Percentiles rank a stretch among this genome's conserved stretches.
These are phyloP conservation scores for Plasmodium knowlesi DNA, from an alignment of 169 alveolate species.

Conservation along the genomic window DNA sequence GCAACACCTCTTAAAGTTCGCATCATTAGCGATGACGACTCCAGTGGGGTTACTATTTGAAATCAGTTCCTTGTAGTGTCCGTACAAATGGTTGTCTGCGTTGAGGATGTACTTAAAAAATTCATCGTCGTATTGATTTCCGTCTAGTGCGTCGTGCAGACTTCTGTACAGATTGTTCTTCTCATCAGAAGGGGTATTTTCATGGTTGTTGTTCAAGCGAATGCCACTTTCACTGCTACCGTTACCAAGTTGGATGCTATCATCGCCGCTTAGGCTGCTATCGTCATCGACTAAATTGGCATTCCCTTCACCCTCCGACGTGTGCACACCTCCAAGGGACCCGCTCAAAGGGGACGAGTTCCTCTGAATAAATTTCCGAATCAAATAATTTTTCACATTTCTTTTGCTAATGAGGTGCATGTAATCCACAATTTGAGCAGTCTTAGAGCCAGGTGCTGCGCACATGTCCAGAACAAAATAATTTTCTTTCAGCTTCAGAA, in stretches of 20 bases:
- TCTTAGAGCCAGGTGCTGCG: constrained; percentile 97
- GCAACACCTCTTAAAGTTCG: constrained; percentile 74
- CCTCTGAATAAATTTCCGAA: constrained; percentile 20
- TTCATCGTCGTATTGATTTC: constrained; percentile 41
- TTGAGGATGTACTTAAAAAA: constrained; percentile 58
- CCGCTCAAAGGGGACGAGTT: not conserved
- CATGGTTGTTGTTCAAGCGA: not conserved
- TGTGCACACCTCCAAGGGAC: not conserved
- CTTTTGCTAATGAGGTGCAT: constrained; percentile 61
- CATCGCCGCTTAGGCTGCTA: not conserved
- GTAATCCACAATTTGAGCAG: constrained; percentile 81
- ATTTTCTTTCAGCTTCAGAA: constrained; percentile 89
- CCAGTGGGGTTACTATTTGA: constrained; percentile 71
- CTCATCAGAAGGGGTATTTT: not conserved
- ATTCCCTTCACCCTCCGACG: not conserved
- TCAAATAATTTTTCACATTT: constrained; percentile 33
- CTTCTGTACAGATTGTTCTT: not conserved
- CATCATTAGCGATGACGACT: constrained; percentile 73
- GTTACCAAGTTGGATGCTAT: not conserved
- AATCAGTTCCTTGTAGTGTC: constrained; percentile 57
- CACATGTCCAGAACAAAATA: constrained; percentile 95
- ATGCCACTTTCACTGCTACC: not conserved
- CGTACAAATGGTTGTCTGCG: constrained; percentile 48
- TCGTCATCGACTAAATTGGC: not conserved
- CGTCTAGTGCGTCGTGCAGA: constrained; percentile 18